Evolutionary conservation across 176 grass and related monocot genomes (phyloP).

Genomic region (Lolium rigidum): DNA sequence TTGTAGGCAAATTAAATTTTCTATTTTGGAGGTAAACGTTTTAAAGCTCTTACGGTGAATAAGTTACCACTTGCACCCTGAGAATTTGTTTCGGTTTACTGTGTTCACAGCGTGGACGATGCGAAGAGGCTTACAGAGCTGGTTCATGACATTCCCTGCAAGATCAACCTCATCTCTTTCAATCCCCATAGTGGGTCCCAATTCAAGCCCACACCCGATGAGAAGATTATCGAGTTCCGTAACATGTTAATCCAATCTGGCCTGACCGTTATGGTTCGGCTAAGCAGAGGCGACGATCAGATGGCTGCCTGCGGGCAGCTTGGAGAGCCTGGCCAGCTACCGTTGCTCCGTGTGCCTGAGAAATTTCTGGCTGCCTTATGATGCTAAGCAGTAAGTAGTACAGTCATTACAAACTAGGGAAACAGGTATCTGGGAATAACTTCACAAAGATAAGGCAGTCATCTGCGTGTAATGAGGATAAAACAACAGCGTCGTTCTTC

Average conservation of each 20-base stretch:
- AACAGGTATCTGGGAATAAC: neutral
- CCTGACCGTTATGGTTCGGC: slow-evolving; percentile 65
- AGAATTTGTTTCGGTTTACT: slow-evolving; percentile 30
- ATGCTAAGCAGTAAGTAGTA: slow-evolving; percentile 27
- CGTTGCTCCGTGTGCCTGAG: slow-evolving; percentile 73
- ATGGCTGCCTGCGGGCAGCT: slow-evolving; percentile 89
- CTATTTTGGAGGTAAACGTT: neutral
- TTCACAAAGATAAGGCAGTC: neutral
- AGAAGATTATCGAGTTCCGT: slow-evolving; percentile 90
- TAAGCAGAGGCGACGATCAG: slow-evolving; percentile 89
- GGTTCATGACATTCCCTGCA: slow-evolving; percentile 78
- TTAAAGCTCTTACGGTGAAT: slow-evolving; percentile 13
- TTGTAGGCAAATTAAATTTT: neutral
- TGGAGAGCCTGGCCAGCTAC: slow-evolving; percentile 69
- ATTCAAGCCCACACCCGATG: slow-evolving; percentile 81
- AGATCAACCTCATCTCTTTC: slow-evolving; percentile 95
- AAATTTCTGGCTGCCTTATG: slow-evolving; percentile 76
- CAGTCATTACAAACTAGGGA: slow-evolving; percentile 7
- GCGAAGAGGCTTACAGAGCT: slow-evolving; percentile 83
- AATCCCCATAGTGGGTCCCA: slow-evolving; percentile 83
- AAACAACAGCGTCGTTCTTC: neutral
- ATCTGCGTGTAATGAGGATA: neutral
- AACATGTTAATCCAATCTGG: slow-evolving; percentile 74
- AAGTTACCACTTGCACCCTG: neutral
- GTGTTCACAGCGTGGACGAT: slow-evolving; percentile 68